Evolutionary conservation across 2,329 filamentous ascomycete genomes (phyloP), one percentile per base, ranked within the genome.

Genomic region (Cordyceps tenuipes): DNA sequence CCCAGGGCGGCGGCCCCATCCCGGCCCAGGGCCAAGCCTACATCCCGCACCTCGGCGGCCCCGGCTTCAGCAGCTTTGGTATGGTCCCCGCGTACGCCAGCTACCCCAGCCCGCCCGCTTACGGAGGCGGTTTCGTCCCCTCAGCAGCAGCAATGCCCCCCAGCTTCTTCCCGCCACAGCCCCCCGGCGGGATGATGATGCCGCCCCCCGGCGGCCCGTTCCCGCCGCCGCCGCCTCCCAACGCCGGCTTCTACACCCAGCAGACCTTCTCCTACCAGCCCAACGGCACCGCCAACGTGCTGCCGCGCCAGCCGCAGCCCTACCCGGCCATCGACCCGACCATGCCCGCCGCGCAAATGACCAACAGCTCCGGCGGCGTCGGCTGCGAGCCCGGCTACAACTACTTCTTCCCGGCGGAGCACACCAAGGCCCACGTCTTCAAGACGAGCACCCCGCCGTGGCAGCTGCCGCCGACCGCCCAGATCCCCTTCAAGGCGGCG

Each of bases 381-480:
- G 82, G 83, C 46, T 80, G 80, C 62, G 83, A 86, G 65, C 82
- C 81, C 0, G 84, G 83, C 2, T 87, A 85, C 73, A 83, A 84
- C 71, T 84, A 85, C 70, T 79, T 85, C 66, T 86, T 85, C 70
- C 78, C 82, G 0, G 66, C 72, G 0, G 76, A 81, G 63, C 81
- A 86, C 68, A 82, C 81, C 34, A 85, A 82, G 63, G 73, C 86
- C 7, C 82, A 86, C 64, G 74, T 87, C 3, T 77, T 87, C 69
- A 79, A 78, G 63, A 76, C 77, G 9, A 65, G 70, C 17, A 74
- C 68, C 0, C 74, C 79, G 0, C 84, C 84, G 0, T 86, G 83
- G 83, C 76, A 79, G 63, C 68, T 78, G 7, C 75, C 71, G 0
- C 66, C 70, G 21, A 76, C 72, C 54, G 73, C 71, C 36, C 68